phyloP scores from a whole-genome alignment of 2,329 filamentous ascomycete species.

The Nemania sp. region DNA sequence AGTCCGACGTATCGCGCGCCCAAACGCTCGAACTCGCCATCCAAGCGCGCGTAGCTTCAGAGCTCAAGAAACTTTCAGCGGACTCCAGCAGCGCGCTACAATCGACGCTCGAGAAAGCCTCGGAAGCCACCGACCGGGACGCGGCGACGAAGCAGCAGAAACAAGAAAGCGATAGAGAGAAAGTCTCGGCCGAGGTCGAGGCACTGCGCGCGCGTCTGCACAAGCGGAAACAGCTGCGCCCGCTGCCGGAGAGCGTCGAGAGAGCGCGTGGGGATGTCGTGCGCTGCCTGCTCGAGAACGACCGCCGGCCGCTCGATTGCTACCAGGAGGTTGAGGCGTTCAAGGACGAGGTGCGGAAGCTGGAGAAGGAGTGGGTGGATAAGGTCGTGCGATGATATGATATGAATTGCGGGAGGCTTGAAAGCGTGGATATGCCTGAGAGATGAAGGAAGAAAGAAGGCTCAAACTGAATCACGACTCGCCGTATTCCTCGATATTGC shows the following conservation, averaged over 20 bases:
- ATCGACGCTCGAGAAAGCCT: slow-evolving; percentile 64
- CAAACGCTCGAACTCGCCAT: slow-evolving; percentile 84
- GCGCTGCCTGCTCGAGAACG: slow-evolving; percentile 79
- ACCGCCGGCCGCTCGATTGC: slow-evolving; percentile 88
- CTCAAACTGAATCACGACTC: not conserved
- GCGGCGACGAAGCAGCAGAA: slow-evolving; percentile 29
- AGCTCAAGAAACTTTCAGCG: slow-evolving; percentile 78
- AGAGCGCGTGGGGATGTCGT: slow-evolving; percentile 76
- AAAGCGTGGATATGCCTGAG: not conserved
- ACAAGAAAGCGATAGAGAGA: slow-evolving; percentile 47
- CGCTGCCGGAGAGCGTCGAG: slow-evolving; percentile 72
- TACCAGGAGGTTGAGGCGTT: slow-evolving; percentile 92
- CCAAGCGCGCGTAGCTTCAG: slow-evolving; percentile 81
- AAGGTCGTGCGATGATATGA: slow-evolving; percentile 63
- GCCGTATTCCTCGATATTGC: too few relatives aligned
- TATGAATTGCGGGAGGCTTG: too few relatives aligned
- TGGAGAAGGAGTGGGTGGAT: slow-evolving; percentile 88
- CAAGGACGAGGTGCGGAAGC: slow-evolving; percentile 81
- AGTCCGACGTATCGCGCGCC: slow-evolving; percentile 88
- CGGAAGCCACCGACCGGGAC: slow-evolving; percentile 33
- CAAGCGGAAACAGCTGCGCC: slow-evolving; percentile 65
- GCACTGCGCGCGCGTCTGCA: slow-evolving; percentile 62
- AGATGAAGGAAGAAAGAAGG: not conserved
- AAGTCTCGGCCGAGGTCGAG: slow-evolving; percentile 63
- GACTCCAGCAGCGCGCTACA: slow-evolving; percentile 70